Evolutionary conservation across 2,329 filamentous ascomycete species (phyloP).

Genomic region (Pyricularia grisea): DNA sequence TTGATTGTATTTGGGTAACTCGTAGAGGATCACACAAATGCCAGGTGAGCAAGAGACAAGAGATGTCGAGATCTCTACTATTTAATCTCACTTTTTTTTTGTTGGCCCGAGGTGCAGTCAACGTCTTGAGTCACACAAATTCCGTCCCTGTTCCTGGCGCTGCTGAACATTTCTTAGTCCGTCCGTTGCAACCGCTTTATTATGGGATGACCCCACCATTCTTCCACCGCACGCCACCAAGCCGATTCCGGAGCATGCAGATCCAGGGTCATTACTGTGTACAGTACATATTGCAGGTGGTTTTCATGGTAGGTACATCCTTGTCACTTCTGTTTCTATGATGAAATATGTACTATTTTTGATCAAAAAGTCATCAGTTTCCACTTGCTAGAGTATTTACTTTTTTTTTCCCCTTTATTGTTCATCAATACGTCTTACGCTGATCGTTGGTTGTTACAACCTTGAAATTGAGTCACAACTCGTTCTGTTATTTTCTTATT

Average conservation of each 20-base stretch:
- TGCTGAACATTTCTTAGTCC: not conserved
- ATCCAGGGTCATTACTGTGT: not conserved
- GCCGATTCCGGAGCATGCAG: not conserved
- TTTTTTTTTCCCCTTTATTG: not conserved
- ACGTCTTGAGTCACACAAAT: not conserved
- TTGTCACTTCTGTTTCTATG: not conserved
- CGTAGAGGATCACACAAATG: not conserved
- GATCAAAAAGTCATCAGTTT: too few relatives aligned
- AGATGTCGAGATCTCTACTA: not conserved
- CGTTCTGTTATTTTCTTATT: not conserved
- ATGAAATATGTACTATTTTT: not conserved
- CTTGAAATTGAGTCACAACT: not conserved
- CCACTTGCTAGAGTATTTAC: not conserved
- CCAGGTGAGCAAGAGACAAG: not conserved
- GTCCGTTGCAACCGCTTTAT: not conserved
- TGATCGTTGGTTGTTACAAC: not conserved
- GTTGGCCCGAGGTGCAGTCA: not conserved
- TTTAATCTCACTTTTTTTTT: not conserved
- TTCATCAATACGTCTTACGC: not conserved
- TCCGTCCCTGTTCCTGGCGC: not conserved
- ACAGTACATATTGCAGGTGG: too few relatives aligned
- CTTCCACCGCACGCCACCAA: not conserved
- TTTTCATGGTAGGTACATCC: not conserved
- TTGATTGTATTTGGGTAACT: conserved; percentile 1
- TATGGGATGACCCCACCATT: not conserved